Base-by-base conservation (phyloP, 2,329 filamentous ascomycete species). In the Diaporthe batatas region DNA sequence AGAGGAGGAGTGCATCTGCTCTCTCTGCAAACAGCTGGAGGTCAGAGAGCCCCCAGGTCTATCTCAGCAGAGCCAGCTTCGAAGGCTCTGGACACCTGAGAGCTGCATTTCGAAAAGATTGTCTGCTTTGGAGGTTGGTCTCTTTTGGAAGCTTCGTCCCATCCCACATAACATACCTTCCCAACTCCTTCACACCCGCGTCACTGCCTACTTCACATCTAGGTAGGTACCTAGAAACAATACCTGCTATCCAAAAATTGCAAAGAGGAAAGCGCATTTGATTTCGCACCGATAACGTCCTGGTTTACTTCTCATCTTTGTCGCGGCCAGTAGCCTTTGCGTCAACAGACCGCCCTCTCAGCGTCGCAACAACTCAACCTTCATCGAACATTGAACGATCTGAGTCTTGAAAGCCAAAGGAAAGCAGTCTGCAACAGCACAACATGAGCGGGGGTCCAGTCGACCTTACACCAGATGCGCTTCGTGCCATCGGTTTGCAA, bases 21-120 rank as follows among this genome's bases (percentile, higher is more conserved):
- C 12, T 39, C 36, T 39, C 36, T 39, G 36, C 12, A 39, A 12
- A 39, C 36, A 12, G 29, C 29, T 29, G 29, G 29, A 36, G 29
- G 21, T 3, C 18, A 39, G 62, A 11, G 5, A 18, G 62, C 6
- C 47, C 47, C 7, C n/a, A 16, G 25, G 16, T 29, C 44, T 25
- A 16, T 21, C 44, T 44, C 42, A n/a, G 25, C 25, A 32, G 59
- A 44, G 18, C 42, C 25, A 34, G 21, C 29, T n/a, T 34, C 21
- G 12, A 64, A 49, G 18, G 42, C 25, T 8, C n/a, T n/a, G 32
- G n/a, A 53, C 18, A 36, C 32, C 14, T 51, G 47, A 21, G n/a
- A 53, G 62, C 47, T 67, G 47, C 47, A 14, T 18, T 51, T 67
- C 47, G 32, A n/a, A 67, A 67, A 67, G n/a, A 53, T 3, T 67